Base-by-base conservation (phyloP, 805 yeast species). In the Saturnispora saitoi region DNA sequence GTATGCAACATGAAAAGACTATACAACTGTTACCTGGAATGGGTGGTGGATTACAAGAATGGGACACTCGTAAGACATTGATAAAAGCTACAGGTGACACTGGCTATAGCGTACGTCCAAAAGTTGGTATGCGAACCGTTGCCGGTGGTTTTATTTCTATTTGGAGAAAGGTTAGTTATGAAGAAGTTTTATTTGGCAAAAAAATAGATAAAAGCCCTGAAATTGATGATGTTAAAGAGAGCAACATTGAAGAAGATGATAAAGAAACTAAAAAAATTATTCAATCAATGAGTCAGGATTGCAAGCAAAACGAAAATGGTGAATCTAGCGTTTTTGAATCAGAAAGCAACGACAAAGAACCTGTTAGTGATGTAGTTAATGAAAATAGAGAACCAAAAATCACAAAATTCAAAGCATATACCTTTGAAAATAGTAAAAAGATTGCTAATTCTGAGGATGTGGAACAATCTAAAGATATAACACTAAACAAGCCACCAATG, bases 141-240 rank as follows among this genome's bases (percentile, higher is more conserved):
- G 79, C 77, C 19, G 80, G 80, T 34, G 80, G 80, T 9, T 75
- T 75, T 56, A 69, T 73, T 34, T 71, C 68, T 1, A 57, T 75
- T 8, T 73, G 75, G 51, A 66, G 63, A 49, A 72, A 70, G 45
- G 48, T 51, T 32, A 52, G 56, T 37, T 36, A 32, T 20, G 39
- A 43, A 17, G 50, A 48, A 10, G 47, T 47, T 17, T 29, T 49
- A 8, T 50, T 43, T 41, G 49, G 47, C 14, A 15, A 15, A 7
- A 39, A 28, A 8, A 30, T 28, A 48, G 40, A 17, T 42, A 45
- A 19, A 42, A 50, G 11, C 36, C 45, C 12, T 11, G 51, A 41
- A 2, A n/a, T 28, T 32, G 28, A 15, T 6, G 19, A 7, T 6
- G 17, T 7, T n/a, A 44, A 20, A n/a, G 49, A 39, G 1, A 26